Base-by-base conservation (phyloP, 2,329 filamentous ascomycete species). In the Thelonectria rubi region DNA sequence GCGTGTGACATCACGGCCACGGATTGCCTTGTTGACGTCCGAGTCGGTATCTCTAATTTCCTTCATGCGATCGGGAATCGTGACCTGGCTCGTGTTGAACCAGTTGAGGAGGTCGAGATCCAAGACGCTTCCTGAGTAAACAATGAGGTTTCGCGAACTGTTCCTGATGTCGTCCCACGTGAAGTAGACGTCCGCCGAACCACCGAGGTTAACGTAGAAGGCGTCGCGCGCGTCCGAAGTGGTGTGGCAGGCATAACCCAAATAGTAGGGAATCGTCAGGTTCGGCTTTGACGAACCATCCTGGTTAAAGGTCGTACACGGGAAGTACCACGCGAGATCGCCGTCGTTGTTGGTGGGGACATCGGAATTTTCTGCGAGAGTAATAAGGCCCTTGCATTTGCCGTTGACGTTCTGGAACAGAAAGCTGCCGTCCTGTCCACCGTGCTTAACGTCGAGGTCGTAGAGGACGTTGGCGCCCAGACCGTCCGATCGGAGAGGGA, bases 331-430 rank as follows among this genome's bases (percentile, higher is more conserved):
- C 2, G 90, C 95, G 64, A 99, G 80, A 59, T 97, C 80, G 11
- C 88, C 88, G 54, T 89, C 79, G 24, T 77, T 78, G 74, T 97
- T 89, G 6, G 90, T 91, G 1, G 94, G 93, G 9, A 99, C 88
- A 69, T 93, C 90, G 1, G 94, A 96, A 57, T 82, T 82, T 1
- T 84, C 74, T 1, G 90, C 86, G 8, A 84, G 78, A 1, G 87
- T 97, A 74, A 99, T 97, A 58, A 98, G 79, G 10, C 86, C 91
- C 80, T 98, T 99, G 85, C 95, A 99, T 65, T 91, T 91, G 49
- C 95, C 96, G 71, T 99, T 99, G 76, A 99, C 95, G 68, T 98
- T 97, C 76, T 99, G 95, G 79, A 99, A 99, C 73, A 99, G 80
- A 75, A 99, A 99, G 74, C 94, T 98, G 60, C 92, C 94, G 74